Conservation (phyloP, 345 rosid genomes). For the Moricandia arvensis region DNA sequence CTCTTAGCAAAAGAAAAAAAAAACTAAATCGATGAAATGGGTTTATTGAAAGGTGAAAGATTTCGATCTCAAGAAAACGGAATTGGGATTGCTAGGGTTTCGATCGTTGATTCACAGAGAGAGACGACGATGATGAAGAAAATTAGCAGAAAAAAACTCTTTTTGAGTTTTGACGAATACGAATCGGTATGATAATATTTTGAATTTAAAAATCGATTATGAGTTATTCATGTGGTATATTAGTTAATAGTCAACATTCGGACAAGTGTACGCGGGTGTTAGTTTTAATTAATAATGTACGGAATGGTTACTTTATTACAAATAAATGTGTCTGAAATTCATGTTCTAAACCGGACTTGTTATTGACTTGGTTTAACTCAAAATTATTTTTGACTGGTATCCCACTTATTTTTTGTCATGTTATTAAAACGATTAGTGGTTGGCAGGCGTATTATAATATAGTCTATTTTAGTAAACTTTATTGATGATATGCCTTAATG, state of each 20-base stretch:
- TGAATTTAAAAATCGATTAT: not conserved
- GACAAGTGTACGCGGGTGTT: not conserved
- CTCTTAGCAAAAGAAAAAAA: not conserved
- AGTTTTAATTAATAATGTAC: too few relatives aligned
- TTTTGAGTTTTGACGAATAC: slow-evolving; percentile 6
- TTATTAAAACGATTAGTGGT: slow-evolving; percentile 6
- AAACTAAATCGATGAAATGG: slow-evolving; percentile 24
- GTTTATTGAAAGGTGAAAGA: slow-evolving; percentile 6
- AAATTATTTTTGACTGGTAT: not conserved
- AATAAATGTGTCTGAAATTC: not conserved
- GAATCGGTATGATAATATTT: not conserved
- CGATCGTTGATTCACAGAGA: slow-evolving; percentile 2
- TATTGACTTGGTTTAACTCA: too few relatives aligned
- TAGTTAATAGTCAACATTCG: slow-evolving; percentile 18
- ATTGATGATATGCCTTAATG: not conserved
- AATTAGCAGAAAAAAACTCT: not conserved
- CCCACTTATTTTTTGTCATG: not conserved
- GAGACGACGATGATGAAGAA: not conserved
- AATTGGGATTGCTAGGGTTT: slow-evolving; percentile 38
- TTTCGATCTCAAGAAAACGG: not conserved
- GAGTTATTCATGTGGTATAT: slow-evolving; percentile 9
- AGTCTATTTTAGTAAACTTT: not conserved
- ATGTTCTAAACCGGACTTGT: not conserved
- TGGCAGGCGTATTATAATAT: slow-evolving; percentile 20
- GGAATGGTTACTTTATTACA: too few relatives aligned